These are phyloP conservation scores for Amphichorda felina DNA, from an alignment of 2,329 filamentous ascomycete species.

Conservation along the genomic window DNA sequence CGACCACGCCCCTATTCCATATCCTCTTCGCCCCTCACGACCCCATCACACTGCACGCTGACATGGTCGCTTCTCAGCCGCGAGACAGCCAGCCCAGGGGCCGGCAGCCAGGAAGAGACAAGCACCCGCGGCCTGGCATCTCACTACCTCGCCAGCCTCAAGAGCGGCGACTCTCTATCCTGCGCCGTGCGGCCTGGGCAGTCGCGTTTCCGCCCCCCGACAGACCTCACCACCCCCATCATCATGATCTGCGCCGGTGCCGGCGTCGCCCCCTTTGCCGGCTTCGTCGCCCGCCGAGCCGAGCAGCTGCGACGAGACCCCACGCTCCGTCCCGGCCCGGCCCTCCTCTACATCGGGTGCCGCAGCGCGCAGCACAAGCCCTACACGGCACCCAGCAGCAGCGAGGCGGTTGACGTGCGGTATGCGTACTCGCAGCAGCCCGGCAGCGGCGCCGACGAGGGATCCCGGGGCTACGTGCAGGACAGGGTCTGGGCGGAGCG, in stretches of 20 bases:
- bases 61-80: slow-evolving; percentile 7
- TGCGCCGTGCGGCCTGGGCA: not conserved
- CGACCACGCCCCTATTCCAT: slow-evolving; percentile 34
- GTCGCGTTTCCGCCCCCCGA: slow-evolving; percentile 22
- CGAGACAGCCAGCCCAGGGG: slow-evolving; percentile 49
- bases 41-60: not conserved
- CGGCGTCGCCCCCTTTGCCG: slow-evolving; percentile 51
- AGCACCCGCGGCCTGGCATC: slow-evolving; percentile 49
- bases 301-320: slow-evolving; percentile 19
- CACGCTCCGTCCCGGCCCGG: slow-evolving; percentile 38
- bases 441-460: slow-evolving; percentile 9
- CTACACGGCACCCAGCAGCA: not conserved
- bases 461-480: not conserved
- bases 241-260: slow-evolving; percentile 40
- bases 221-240: slow-evolving; percentile 23
- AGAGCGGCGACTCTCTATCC: slow-evolving; percentile 19
- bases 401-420: not conserved
- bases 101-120: slow-evolving; percentile 48
- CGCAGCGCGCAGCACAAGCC: slow-evolving; percentile 17
- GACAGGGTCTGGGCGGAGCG: slow-evolving; percentile 8
- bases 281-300: slow-evolving; percentile 8
- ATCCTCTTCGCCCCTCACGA: slow-evolving; percentile 55
- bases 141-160: slow-evolving; percentile 42
- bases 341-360: slow-evolving; percentile 38
- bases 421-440: not conserved